Evolutionary conservation across 352 stramenopile genomes (phyloP).

Genomic region (Phytophthora sp.): DNA sequence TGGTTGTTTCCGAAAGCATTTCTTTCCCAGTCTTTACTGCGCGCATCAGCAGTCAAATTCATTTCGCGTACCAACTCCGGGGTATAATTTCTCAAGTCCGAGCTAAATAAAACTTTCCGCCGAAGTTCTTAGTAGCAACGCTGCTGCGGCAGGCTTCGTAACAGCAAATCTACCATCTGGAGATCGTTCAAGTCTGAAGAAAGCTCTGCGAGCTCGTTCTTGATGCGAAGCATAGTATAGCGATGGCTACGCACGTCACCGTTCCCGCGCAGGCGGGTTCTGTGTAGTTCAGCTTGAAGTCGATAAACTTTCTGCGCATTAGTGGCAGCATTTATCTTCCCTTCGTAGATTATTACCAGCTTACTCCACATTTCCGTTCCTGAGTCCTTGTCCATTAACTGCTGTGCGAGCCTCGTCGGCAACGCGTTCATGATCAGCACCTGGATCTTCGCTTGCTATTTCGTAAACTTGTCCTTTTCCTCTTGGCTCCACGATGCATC

Average conservation of each 20-base stretch:
- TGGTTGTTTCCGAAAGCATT: background rate
- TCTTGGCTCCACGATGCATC: background rate
- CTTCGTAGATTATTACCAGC: conserved; percentile 4
- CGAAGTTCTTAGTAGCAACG: conserved; percentile 8
- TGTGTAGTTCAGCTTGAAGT: conserved; percentile 1
- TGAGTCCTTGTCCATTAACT: conserved; percentile 6
- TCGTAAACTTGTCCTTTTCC: conserved; percentile 13
- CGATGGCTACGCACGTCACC: background rate
- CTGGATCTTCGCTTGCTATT: conserved; percentile 15
- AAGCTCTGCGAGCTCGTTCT: conserved; percentile 1
- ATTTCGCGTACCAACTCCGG: background rate
- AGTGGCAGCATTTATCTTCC: conserved; percentile 2
- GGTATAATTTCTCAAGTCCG: conserved; percentile 8
- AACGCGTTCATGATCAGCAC: conserved; percentile 12
- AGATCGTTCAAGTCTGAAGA: background rate
- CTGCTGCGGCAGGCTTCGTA: background rate
- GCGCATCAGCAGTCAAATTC: background rate
- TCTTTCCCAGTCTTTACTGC: conserved; percentile 1
- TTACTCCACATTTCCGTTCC: conserved; percentile 1
- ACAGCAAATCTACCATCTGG: background rate
- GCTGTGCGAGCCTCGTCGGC: conserved; percentile 13
- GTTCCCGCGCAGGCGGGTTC: background rate
- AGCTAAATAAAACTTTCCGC: conserved; percentile 11
- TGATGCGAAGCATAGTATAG: conserved; percentile 6
- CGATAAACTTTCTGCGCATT: conserved; percentile 13